Evolutionary conservation across 169 alveolate genomes (phyloP).

Genomic region (Toxoplasma gondii): DNA sequence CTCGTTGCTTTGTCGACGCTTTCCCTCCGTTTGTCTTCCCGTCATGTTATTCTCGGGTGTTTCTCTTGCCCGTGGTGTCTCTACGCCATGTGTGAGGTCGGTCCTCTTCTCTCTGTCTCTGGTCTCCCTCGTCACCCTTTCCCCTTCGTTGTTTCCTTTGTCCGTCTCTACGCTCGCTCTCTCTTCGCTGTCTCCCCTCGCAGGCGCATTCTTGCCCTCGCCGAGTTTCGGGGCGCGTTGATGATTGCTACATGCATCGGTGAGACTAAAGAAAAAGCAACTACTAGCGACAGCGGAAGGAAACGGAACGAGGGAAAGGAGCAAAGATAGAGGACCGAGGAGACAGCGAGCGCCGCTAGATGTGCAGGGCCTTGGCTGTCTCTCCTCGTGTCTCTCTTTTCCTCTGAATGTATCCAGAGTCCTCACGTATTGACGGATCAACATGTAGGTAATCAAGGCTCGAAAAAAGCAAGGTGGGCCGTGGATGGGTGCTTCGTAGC

Average conservation of each 20-base stretch:
- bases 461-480: too few species aligned
- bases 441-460: too few species aligned
- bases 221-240: slow-evolving; percentile 6
- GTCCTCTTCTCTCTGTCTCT: not conserved
- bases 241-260: slow-evolving; percentile 33
- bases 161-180: not conserved
- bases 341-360: too few species aligned
- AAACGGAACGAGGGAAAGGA: not conserved
- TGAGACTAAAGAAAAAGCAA: not conserved
- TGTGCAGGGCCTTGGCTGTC: too few species aligned
- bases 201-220: not conserved
- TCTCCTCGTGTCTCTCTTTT: too few species aligned
- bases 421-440: too few species aligned
- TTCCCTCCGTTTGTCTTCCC: not conserved
- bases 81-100: not conserved
- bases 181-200: not conserved
- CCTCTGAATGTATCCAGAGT: too few species aligned
- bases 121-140: not conserved
- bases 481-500: too few species aligned
- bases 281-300: not conserved
- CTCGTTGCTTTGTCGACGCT: not conserved
- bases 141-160: not conserved
- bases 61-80: not conserved
- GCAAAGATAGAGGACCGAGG: not conserved
- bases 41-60: not conserved